Percentiles rank a stretch among this genome's conserved stretches.
These are phyloP conservation scores for Aspergillus haitiensis DNA, from an alignment of 495 filamentous ascomycete species.

Conservation along the genomic window DNA sequence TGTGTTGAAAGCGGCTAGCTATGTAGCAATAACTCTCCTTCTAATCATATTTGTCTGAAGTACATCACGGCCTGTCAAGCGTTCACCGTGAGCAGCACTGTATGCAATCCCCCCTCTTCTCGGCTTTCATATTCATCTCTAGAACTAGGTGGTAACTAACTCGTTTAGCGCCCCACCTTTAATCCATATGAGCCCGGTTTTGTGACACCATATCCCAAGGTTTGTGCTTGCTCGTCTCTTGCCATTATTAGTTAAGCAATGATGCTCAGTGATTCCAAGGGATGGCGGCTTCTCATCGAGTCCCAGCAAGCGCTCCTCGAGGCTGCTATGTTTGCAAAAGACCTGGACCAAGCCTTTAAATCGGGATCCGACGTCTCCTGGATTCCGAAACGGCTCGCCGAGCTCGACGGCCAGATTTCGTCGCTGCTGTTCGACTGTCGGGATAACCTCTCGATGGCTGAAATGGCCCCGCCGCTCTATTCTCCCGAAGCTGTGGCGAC, in stretches of 20 bases:
- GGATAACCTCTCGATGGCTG: slow-evolving; percentile 5
- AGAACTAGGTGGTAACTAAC: not conserved
- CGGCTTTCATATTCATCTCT: slow-evolving; percentile 15
- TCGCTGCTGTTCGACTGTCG: slow-evolving; percentile 17
- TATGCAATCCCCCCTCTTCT: slow-evolving; percentile 22
- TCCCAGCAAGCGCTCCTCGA: slow-evolving; percentile 47
- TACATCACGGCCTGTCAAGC: slow-evolving; percentile 42
- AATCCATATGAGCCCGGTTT: slow-evolving; percentile 48
- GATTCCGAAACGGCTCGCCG: slow-evolving; percentile 42
- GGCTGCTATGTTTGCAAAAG: slow-evolving; percentile 47
- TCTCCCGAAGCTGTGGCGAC: slow-evolving; percentile 33
- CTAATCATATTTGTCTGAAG: slow-evolving; percentile 14
- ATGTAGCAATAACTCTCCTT: not conserved
- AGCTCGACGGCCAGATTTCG: slow-evolving; percentile 36
- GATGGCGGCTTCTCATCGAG: slow-evolving; percentile 46
- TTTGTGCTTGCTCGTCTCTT: slow-evolving; percentile 31
- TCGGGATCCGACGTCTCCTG: slow-evolving; percentile 21
- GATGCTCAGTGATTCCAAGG: slow-evolving; percentile 23
- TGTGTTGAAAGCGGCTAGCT: not conserved
- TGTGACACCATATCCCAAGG: slow-evolving; percentile 45
- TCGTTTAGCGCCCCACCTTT: slow-evolving; percentile 37
- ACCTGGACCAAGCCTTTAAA: slow-evolving; percentile 31
- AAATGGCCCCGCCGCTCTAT: slow-evolving; percentile 9
- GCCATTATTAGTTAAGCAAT: not conserved
- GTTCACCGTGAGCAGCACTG: slow-evolving; percentile 48